A percentile compares a stretch with the other conserved stretches of the same genome.
phyloP scores from a whole-genome alignment of 73 alveolate genomes.

The Stentor coeruleus region DNA sequence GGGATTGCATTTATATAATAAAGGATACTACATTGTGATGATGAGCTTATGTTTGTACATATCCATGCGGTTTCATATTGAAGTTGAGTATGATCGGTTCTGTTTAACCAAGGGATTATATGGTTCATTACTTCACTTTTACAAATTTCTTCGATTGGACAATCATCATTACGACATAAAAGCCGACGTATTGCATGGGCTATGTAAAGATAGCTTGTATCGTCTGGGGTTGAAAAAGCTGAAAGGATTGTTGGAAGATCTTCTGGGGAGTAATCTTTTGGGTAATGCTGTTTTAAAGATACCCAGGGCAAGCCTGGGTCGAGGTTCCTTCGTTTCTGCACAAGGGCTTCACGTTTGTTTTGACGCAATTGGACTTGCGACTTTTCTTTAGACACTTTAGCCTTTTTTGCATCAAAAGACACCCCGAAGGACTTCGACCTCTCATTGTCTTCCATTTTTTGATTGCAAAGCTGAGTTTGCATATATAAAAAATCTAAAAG shows the following conservation, averaged over 20 bases:
- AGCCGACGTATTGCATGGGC: background rate
- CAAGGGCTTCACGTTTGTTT: background rate
- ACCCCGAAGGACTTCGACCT: background rate
- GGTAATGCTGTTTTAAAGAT: background rate
- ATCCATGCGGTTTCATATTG: conserved; percentile 3
- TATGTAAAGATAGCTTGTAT: background rate
- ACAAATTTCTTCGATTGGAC: background rate
- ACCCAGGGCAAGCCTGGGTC: background rate
- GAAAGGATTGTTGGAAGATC: background rate
- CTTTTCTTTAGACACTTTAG: background rate
- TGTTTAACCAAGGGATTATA: background rate
- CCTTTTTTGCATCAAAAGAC: background rate
- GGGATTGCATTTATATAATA: background rate
- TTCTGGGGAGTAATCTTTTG: background rate
- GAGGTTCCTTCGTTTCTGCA: background rate
- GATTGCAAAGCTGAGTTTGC: no score
- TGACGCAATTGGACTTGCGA: background rate
- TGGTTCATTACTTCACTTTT: background rate
- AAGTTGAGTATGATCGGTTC: background rate
- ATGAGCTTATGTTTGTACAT: background rate
- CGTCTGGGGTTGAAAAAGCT: background rate
- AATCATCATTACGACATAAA: background rate
- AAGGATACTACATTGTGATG: background rate
- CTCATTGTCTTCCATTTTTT: background rate
- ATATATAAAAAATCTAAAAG: no score